A percentile compares a stretch with the other conserved stretches of the same genome.
phyloP scores from a whole-genome alignment of 2,329 filamentous ascomycete species.

The Aureobasidium sp. region DNA sequence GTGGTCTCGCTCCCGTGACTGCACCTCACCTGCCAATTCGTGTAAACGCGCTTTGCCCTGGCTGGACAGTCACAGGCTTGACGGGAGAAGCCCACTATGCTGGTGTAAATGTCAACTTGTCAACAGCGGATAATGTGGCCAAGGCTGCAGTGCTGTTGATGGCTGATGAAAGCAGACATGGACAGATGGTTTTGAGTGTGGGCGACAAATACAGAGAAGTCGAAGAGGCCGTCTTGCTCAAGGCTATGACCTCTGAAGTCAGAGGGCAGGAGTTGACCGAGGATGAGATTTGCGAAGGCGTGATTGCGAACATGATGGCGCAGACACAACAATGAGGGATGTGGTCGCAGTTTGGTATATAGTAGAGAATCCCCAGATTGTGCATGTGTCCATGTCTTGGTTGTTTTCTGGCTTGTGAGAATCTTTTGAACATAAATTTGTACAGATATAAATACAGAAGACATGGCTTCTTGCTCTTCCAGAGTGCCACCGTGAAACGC shows the following conservation, averaged over 20 bases:
- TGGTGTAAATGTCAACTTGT: slow-evolving; percentile 36
- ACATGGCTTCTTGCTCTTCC: background rate
- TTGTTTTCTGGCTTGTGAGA: background rate
- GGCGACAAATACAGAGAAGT: slow-evolving; percentile 47
- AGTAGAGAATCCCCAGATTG: too few relatives aligned
- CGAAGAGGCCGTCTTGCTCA: slow-evolving; percentile 31
- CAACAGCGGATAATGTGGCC: slow-evolving; percentile 44
- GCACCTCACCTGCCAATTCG: slow-evolving; percentile 41
- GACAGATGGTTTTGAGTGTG: slow-evolving; percentile 47
- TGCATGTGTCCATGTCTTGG: too few relatives aligned
- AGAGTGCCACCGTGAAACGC: background rate
- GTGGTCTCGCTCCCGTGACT: slow-evolving; percentile 39
- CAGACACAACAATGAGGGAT: background rate
- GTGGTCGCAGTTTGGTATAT: too few relatives aligned
- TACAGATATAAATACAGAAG: slow-evolving; percentile 13
- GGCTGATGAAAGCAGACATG: slow-evolving; percentile 41
- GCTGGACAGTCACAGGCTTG: slow-evolving; percentile 48
- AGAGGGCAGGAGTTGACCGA: slow-evolving; percentile 3
- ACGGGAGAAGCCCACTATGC: slow-evolving; percentile 37
- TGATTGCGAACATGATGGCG: background rate
- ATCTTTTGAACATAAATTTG: background rate
- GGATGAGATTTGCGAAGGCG: slow-evolving; percentile 1
- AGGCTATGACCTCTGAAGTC: background rate
- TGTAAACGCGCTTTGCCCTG: slow-evolving; percentile 50
- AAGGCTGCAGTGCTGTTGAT: slow-evolving; percentile 45